Percentiles rank a stretch among this genome's conserved stretches.
phyloP scores from a whole-genome alignment of 352 stramenopile genomes.

The Phytophthora citricola region DNA sequence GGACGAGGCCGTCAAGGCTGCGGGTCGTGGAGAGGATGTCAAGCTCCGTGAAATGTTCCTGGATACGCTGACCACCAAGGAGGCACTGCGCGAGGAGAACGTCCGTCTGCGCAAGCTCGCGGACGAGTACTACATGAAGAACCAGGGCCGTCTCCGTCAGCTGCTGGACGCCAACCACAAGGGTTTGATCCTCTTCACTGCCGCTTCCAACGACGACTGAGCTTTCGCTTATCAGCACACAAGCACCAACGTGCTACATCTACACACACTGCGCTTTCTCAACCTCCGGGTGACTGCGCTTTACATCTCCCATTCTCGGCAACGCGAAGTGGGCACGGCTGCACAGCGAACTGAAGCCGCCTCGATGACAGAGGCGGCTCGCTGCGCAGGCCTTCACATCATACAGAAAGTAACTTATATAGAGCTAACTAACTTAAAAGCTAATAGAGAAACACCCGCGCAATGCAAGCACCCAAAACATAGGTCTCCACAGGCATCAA shows the following conservation, averaged over 20 bases:
- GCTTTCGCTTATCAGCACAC: slow-evolving; percentile 17
- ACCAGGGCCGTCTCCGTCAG: slow-evolving; percentile 65
- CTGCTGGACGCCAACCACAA: slow-evolving; percentile 70
- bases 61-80: slow-evolving; percentile 54
- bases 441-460: slow-evolving; percentile 25
- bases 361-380: slow-evolving; percentile 33
- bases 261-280: slow-evolving; percentile 19
- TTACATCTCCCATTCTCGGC: slow-evolving; percentile 29
- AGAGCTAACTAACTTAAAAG: slow-evolving; percentile 22
- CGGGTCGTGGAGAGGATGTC: slow-evolving; percentile 15
- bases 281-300: slow-evolving; percentile 9
- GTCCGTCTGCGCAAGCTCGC: slow-evolving; percentile 63
- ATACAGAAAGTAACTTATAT: slow-evolving; percentile 28
- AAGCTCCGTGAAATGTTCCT: slow-evolving; percentile 52
- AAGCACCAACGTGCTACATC: slow-evolving; percentile 10
- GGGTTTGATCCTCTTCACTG: slow-evolving; percentile 41
- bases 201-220: slow-evolving; percentile 32
- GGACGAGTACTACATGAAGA: slow-evolving; percentile 85
- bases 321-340: slow-evolving; percentile 15
- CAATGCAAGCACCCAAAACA: slow-evolving; percentile 9
- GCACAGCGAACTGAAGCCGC: slow-evolving; percentile 7
- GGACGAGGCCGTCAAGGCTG: slow-evolving; percentile 28
- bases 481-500: neutral
- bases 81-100: slow-evolving; percentile 70
- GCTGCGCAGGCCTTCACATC: slow-evolving; percentile 20